Conservation (phyloP, 345 rosid species). For the Firmiana major region DNA sequence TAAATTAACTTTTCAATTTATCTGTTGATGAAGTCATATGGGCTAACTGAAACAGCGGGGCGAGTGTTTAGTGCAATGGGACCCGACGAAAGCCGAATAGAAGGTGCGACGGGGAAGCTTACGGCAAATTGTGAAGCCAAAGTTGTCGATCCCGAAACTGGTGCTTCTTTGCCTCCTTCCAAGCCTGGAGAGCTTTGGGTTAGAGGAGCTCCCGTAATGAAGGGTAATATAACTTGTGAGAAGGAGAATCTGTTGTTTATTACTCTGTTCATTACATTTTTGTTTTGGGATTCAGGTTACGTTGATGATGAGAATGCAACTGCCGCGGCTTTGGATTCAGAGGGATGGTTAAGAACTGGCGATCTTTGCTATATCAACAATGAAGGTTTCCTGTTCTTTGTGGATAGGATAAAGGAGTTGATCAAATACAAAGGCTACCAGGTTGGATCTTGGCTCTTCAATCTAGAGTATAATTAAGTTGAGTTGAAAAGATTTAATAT, state of each 20-base stretch:
- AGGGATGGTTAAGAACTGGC: conserved; percentile 67
- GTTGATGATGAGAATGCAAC: conserved; percentile 53
- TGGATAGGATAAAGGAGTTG: conserved; percentile 57
- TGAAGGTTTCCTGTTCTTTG: conserved; percentile 54
- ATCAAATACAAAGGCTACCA: conserved; percentile 68
- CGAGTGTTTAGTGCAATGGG: conserved; percentile 37
- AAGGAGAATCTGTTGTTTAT: not conserved
- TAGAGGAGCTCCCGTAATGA: conserved; percentile 53
- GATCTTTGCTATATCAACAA: conserved; percentile 57
- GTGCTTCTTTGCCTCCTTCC: conserved; percentile 37
- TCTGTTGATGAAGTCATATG: conserved; percentile 43
- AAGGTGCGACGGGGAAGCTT: conserved; percentile 54
- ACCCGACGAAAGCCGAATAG: conserved; percentile 31
- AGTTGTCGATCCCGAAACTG: conserved; percentile 41
- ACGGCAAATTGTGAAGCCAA: conserved; percentile 40
- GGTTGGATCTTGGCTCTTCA: conserved; percentile 29
- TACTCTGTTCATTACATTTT: not conserved
- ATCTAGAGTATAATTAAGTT: no score
- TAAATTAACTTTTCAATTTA: no score
- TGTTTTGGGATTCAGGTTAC: conserved; percentile 35
- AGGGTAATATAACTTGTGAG: conserved; percentile 28
- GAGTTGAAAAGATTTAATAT: no score
- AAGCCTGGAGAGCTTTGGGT: conserved; percentile 53
- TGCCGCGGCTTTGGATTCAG: conserved; percentile 35
- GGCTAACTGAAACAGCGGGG: conserved; percentile 56